Evolutionary conservation across 2,329 filamentous ascomycete species (phyloP), one percentile per base, ranked within the genome.

Genomic region (Ophiocordyceps camponoti-leonardi): DNA sequence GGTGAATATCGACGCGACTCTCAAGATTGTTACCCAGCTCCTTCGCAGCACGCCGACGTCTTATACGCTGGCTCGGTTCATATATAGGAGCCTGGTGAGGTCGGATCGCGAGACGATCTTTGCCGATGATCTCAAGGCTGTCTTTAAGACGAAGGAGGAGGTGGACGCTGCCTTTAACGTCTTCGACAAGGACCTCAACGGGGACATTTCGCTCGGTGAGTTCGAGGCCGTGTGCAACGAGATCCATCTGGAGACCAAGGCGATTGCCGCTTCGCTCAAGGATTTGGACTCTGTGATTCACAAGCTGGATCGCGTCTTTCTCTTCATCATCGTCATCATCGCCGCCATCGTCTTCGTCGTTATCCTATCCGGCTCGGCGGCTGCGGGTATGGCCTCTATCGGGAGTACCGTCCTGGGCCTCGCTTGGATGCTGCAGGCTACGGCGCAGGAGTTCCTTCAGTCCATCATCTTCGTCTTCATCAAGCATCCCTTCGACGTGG

Each of bases 401-500:
- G 87, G 90, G 3, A 92, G 86, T 1, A 78, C 83, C 3, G 72
- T 95, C n/a, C 72, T 96, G 7, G 90, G 87, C 46, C 70, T 95
- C 2, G 88, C 86, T 0, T 96, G 90, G 90, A 71, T 95, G 46
- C 86, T 96, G 54, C 86, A 87, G 49, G 83, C 85, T 1, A 95
- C 90, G 0, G 90, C 90, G 0, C 87, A 94, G 58, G 90, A 96
- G 58, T 94, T 96, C 53, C 69, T 95, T 2, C 87, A 94, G 64
- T 94, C 87, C 11, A 78, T 90, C 57, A 84, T 95, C 53, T 95
- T 95, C 58, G 88, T 95, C 52, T 94, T 95, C 54, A 81, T 95
- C 64, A 95, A 95, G 67, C 90, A 96, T 59, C 90, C 90, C 0
- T 96, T 95, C 54, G 90, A 96, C 61, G 88, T 95, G 4, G 90